These are phyloP conservation scores for Ustilago tritici DNA, from an alignment of 1,284 basidiomycete genomes.

Conservation along the genomic window DNA sequence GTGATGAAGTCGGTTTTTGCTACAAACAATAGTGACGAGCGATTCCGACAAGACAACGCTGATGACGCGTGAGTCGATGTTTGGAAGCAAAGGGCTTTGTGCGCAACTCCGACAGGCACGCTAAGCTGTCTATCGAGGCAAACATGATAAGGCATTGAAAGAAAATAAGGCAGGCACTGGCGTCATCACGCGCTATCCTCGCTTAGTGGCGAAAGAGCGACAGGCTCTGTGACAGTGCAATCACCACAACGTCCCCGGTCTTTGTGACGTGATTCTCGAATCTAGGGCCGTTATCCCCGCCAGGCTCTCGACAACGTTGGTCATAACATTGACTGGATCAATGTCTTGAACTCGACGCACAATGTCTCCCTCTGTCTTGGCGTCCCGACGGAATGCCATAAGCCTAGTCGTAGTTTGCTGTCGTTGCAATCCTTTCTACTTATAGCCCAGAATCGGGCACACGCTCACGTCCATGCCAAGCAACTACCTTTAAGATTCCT, in stretches of 20 bases:
- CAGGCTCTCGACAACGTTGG: not conserved
- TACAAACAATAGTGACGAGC: not conserved
- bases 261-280: not conserved
- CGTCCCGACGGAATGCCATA: slow-evolving; percentile 1
- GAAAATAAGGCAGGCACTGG: not conserved
- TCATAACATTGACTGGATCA: not conserved
- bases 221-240: not conserved
- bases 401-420: not conserved
- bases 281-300: not conserved
- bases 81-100: not conserved
- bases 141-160: not conserved
- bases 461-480: not conserved
- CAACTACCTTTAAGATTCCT: too few relatives aligned
- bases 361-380: too few relatives aligned
- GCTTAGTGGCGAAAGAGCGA: not conserved
- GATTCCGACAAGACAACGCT: not conserved
- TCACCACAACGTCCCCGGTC: not conserved
- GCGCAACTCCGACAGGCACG: not conserved
- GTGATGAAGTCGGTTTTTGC: not conserved
- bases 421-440: too few relatives aligned
- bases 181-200: not conserved
- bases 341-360: too few relatives aligned
- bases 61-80: not conserved
- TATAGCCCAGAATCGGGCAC: not conserved
- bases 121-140: not conserved